Evolutionary conservation across 805 yeast species (phyloP).

Genomic region (Candida sphagnicola): DNA sequence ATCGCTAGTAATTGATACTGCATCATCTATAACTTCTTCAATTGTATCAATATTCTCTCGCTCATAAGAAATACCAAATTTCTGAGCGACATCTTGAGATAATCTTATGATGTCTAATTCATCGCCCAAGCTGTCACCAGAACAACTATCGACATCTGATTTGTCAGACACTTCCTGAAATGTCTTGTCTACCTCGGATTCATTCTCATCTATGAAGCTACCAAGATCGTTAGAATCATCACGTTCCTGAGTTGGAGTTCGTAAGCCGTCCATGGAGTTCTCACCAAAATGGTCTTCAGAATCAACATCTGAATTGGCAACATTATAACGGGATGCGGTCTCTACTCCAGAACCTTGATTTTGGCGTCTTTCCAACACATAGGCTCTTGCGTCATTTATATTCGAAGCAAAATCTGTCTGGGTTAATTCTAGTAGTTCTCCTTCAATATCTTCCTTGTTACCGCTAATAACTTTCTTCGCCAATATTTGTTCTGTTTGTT

Average conservation of each 20-base stretch:
- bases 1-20: neutral
- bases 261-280: constrained; percentile 28
- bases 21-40: constrained; percentile 10
- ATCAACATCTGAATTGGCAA: constrained; percentile 7
- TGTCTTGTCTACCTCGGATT: constrained; percentile 12
- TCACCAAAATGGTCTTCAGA: constrained; percentile 34
- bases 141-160: constrained; percentile 2
- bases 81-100: constrained; percentile 32
- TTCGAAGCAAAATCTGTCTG: constrained; percentile 5
- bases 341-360: neutral
- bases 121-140: constrained; percentile 5
- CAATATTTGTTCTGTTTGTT: neutral
- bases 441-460: neutral
- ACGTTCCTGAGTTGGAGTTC: constrained; percentile 30
- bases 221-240: constrained; percentile 26
- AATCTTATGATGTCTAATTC: constrained; percentile 25
- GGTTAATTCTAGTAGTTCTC: constrained; percentile 3
- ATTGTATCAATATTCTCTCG: constrained; percentile 1
- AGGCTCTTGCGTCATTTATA: constrained; percentile 15
- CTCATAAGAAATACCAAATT: constrained; percentile 23
- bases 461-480: neutral
- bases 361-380: neutral
- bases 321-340: neutral
- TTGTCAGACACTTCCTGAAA: constrained; percentile 8
- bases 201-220: constrained; percentile 18